Base-by-base conservation (phyloP, 2,329 filamentous ascomycete species). In the Domatiomyces globalis region DNA sequence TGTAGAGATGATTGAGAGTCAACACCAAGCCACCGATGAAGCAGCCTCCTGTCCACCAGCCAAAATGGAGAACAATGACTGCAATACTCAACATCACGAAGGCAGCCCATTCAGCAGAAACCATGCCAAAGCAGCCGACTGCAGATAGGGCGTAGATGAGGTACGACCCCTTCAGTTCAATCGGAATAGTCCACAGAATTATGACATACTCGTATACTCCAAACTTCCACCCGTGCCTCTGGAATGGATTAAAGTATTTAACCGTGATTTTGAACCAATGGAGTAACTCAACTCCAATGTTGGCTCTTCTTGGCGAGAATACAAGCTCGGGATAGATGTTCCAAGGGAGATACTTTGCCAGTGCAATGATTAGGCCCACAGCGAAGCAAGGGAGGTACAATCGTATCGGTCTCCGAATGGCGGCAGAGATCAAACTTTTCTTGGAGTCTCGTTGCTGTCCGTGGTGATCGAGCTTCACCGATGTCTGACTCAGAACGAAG, bases 111-210 rank as follows among this genome's bases (percentile, higher is more conserved):
- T 20, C 19, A 8, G 18, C 22, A 10, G 43, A 27, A 12, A 45
- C 22, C 43, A 45, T 45, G 19, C 18, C 19, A 15, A 39, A 39
- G 12, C 33, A 39, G 33, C 33, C 33, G 10, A 39, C 33, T 10
- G 33, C 33, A 10, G 33, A 39, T n/a, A 45, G 22, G 43, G 10
- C n/a, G 43, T 45, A 45, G 19, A 45, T 27, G 22, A 45, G 12
- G 9, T 20, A 20, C 22, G 43, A 45, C 4, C 43, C 43, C 43
- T 45, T 45, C 10, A 45, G 43, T 55, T 72, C 70, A n/a, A 71
- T 64, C 0, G 70, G 69, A 18, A 72, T 71, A 3, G 69, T 71
- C 70, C 71, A 73, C 4, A 73, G 62, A 49, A 71, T 68, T n/a
- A 66, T 67, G 45, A 70, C 70, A 58, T 71, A 72, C 50, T 66